Evolutionary conservation across 495 filamentous ascomycete species (phyloP), one percentile per base, ranked within the genome.

Genomic region (Bryoglossum gracile): DNA sequence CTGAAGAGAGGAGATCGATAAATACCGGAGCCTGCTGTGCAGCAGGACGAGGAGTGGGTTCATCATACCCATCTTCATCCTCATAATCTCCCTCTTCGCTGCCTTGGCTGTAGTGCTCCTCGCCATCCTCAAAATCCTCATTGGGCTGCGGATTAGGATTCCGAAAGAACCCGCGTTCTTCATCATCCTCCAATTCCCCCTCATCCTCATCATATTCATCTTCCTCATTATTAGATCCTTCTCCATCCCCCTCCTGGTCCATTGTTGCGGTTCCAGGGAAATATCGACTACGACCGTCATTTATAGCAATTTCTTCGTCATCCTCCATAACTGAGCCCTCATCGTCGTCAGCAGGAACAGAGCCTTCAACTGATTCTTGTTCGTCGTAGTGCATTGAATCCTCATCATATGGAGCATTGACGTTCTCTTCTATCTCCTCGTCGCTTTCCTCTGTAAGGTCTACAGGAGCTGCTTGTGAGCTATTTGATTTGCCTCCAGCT

Each of bases 1-100:
- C 63, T 22, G 66, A 65, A 1, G 67, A 68, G 13, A 70, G 50
- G 4, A 68, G 35, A 30, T 61, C 59, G 23, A 68, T 68, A 4
- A 66, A 58, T n/a, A 63, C 62, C 0, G 65, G 64, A 6, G 53
- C 50, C 13, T 30, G 51, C 26, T 46, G 48, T 17, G 47, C 37
- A 14, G 39, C 9, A 19, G 55, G 11, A 39, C 45, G 22, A 22
- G 38, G 26, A 51, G 28, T 43, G n/a, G 4, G 17, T 9, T 37
- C 37, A 17, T 53, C 36, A 23, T 51, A 51, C 17, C 42, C 48
- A 18, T 36, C 34, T 33, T 55, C 51, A 25, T 59, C 52, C n/a
- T 46, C 48, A 11, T 50, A 43, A 17, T 48, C 18, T 5, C 38
- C 49, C 16, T 50, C 53, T n/a, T 57, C 48, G n/a, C n/a, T n/a